Base-by-base conservation (phyloP, 805 yeast genomes). In the Ogataea angusta region DNA sequence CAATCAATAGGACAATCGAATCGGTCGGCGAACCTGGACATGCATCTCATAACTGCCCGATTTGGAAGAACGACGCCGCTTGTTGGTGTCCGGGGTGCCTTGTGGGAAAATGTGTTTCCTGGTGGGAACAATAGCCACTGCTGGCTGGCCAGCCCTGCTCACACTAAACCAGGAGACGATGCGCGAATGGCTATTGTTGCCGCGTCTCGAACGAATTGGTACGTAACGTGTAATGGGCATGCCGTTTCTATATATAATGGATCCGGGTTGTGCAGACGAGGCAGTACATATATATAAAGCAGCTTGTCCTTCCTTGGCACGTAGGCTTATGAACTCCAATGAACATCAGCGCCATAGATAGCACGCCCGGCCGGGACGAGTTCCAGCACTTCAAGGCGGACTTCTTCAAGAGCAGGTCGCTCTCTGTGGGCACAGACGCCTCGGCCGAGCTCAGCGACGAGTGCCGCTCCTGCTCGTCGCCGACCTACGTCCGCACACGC, bases 311-410 rank as follows among this genome's bases (percentile, higher is more conserved):
- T 12, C 38, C 13, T 12, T 19, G 28, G 30, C 35, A 5, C 18
- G 7, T 10, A 30, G 24, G 17, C 30, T 4, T 36, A 36, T 36
- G 40, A 26, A 30, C 14, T 22, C n/a, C 27, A 14, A 45, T 45
- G 49, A 45, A 42, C 36, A 45, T 45, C 32, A 25, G 26, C 27
- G 36, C 42, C 17, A 18, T 38, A 10, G 42, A 38, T 13, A 16
- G 16, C 5, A 10, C 17, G 14, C 6, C 31, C 19, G 42, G 21
- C 15, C 32, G 34, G 34, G 40, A 30, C 13, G 45, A 42, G n/a
- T 48, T 46, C 25, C 38, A 46, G 21, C 45, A 48, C n/a, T 48
- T 48, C 47, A 43, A 48, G 28, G 52, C 34, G 14, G 48, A 48
- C 35, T 46, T 48, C 19, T 48, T 48, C 37, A 48, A 47, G 37